A percentile compares a stretch with the other conserved stretches of the same genome.
These are phyloP conservation scores for Suillus bovinus DNA, from an alignment of 768 basidiomycete species.

Conservation along the genomic window DNA sequence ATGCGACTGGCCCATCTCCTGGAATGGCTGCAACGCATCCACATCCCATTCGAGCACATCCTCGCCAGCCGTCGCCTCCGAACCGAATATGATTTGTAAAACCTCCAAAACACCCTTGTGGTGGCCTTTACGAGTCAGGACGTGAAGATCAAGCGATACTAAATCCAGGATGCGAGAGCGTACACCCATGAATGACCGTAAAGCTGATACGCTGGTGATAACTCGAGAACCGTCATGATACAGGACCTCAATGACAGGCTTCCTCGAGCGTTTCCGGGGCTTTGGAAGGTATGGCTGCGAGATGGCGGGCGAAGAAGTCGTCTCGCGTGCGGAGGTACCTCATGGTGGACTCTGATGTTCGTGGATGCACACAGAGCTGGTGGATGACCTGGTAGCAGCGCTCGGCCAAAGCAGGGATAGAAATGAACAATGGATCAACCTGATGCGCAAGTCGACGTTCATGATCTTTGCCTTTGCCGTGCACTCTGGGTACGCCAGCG, in stretches of 20 bases:
- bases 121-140: slow-evolving; percentile 78
- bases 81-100: slow-evolving; percentile 80
- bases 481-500: slow-evolving; percentile 63
- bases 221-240: slow-evolving; percentile 75
- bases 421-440: slow-evolving; percentile 55
- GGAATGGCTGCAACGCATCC: slow-evolving; percentile 57
- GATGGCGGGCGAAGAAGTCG: slow-evolving; percentile 86
- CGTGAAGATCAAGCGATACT: slow-evolving; percentile 85
- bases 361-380: slow-evolving; percentile 85
- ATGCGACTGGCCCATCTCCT: slow-evolving; percentile 77
- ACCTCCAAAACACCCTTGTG: slow-evolving; percentile 72
- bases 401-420: slow-evolving; percentile 79
- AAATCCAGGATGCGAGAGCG: slow-evolving; percentile 86
- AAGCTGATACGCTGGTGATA: slow-evolving; percentile 61
- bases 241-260: slow-evolving; percentile 54
- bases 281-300: slow-evolving; percentile 71
- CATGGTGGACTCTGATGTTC: slow-evolving; percentile 78
- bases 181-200: slow-evolving; percentile 77
- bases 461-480: slow-evolving; percentile 42
- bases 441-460: slow-evolving; percentile 29
- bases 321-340: slow-evolving; percentile 86
- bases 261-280: slow-evolving; percentile 50
- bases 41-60: slow-evolving; percentile 42
- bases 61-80: slow-evolving; percentile 49
- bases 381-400: slow-evolving; percentile 81